Evolutionary conservation across 352 stramenopile genomes (phyloP), one percentile per base, ranked within the genome.

Genomic region (Globisporangium acanthophoron): DNA sequence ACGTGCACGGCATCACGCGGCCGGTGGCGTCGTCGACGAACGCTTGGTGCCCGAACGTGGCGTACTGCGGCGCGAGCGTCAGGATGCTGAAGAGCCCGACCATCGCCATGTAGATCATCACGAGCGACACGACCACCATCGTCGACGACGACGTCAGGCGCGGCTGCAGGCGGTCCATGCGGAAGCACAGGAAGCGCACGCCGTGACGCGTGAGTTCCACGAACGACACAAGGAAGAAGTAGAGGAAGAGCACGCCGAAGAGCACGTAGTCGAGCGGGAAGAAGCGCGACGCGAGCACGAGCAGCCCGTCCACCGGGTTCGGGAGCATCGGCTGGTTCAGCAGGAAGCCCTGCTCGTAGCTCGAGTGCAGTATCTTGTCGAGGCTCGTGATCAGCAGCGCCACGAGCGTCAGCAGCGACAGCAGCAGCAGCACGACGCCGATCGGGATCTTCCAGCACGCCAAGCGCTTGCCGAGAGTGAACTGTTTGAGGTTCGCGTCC

Each of bases 261-360:
- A 93, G 68, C 33, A 91, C 67, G 64, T 94, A 94, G 68, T 94
- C 85, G 50, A 94, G 65, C 13, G 85, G 85, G 52, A 94, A 94
- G 15, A 85, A 73, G 8, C 58, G 72, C 29, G 85, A 94, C 15
- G 77, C 74, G 27, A 92, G 65, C 57, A 94, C 78, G 29, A 94
- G 62, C 40, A 94, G 61, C 2, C 70, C 54, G 64, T 94, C 85
- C 59, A 94, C 75, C 9, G 83, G 81, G 53, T 92, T 94, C 5
- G 79, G 78, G 39, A 91, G 84, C 57, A 53, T 40, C 0, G 81
- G 76, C 31, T 66, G 48, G 54, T 94, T 87, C 13, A 92, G 64
- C 24, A 92, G 54, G 45, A 92, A 94, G 7, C 85, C 85, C 24
- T 70, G 66, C 8, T 69, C 52, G 61, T 89, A 94, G 48, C 65